Evolutionary conservation across 2,329 filamentous ascomycete species (phyloP).

Genomic region (Cephalotrichum gorgonifer): DNA sequence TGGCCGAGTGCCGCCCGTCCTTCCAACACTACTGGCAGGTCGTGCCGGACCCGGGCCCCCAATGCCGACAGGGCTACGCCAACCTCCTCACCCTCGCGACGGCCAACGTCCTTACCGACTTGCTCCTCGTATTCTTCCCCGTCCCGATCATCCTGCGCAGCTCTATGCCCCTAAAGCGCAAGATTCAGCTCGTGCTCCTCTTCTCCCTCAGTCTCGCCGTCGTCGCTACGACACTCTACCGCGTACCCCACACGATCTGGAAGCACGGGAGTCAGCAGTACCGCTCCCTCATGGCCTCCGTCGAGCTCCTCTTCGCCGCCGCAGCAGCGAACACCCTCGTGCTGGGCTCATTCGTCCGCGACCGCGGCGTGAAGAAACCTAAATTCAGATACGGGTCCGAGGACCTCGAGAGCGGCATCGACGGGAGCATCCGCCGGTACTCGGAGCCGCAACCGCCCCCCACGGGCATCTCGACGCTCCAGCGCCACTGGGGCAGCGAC

Average conservation of each 20-base stretch:
- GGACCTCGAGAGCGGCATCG: constrained; percentile 2
- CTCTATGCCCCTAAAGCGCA: constrained; percentile 65
- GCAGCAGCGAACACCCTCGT: constrained; percentile 81
- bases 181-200: constrained; percentile 66
- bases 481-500: constrained; percentile 74
- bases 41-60: constrained; percentile 71
- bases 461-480: constrained; percentile 7
- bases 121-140: constrained; percentile 79
- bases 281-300: constrained; percentile 77
- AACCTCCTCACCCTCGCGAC: constrained; percentile 86
- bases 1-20: constrained; percentile 73
- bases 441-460: not conserved
- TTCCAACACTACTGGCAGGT: constrained; percentile 71
- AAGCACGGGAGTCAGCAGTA: constrained; percentile 69
- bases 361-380: constrained; percentile 80
- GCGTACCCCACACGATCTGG: constrained; percentile 67
- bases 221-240: constrained; percentile 68
- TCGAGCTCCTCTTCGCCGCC: constrained; percentile 84
- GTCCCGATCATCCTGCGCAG: constrained; percentile 79
- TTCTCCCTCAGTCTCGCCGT: constrained; percentile 79
- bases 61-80: constrained; percentile 76
- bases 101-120: constrained; percentile 79
- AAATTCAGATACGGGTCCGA: constrained; percentile 52
- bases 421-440: not conserved
- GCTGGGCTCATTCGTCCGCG: constrained; percentile 83